Evolutionary conservation across 139 green algal species (phyloP).

Genomic region (Asterochloris sp.): DNA sequence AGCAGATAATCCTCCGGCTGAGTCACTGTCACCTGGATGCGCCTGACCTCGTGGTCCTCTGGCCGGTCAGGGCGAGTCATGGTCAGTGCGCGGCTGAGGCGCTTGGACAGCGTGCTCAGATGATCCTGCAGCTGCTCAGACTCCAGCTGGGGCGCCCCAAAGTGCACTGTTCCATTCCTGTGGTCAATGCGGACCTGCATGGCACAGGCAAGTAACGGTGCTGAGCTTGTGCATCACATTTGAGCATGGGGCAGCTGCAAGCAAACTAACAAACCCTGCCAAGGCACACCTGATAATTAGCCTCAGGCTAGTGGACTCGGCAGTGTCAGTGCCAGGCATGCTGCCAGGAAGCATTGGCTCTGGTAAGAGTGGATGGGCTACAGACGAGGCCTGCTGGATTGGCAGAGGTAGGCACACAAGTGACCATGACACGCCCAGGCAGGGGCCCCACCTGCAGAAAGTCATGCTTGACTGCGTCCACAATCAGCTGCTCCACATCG

Average conservation of each 20-base stretch:
- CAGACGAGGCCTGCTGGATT: background rate
- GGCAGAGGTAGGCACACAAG: too few species aligned
- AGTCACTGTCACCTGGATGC: slow-evolving; percentile 24
- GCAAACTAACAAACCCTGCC: background rate
- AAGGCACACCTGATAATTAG: background rate
- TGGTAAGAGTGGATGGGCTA: background rate
- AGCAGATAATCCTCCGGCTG: too few species aligned
- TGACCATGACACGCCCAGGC: too few species aligned
- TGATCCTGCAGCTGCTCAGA: slow-evolving; percentile 57
- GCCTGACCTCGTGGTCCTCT: background rate
- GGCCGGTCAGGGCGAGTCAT: slow-evolving; percentile 46
- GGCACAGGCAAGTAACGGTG: background rate
- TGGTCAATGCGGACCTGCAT: slow-evolving; percentile 84
- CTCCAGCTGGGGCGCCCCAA: slow-evolving; percentile 73
- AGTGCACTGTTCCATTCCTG: slow-evolving; percentile 83
- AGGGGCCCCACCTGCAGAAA: slow-evolving; percentile 62
- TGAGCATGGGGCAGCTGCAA: background rate
- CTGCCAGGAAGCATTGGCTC: background rate
- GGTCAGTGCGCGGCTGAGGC: slow-evolving; percentile 62
- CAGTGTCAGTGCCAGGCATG: too few species aligned
- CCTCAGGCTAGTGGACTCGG: background rate
- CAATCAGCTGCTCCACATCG: slow-evolving; percentile 85
- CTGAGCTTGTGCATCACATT: background rate
- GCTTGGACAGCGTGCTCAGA: slow-evolving; percentile 55
- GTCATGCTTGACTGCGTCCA: slow-evolving; percentile 87